A percentile compares a stretch with the other conserved stretches of the same genome.
Evolutionary conservation across 441 rosid species (phyloP).

Genomic region (Eruca vesicaria): DNA sequence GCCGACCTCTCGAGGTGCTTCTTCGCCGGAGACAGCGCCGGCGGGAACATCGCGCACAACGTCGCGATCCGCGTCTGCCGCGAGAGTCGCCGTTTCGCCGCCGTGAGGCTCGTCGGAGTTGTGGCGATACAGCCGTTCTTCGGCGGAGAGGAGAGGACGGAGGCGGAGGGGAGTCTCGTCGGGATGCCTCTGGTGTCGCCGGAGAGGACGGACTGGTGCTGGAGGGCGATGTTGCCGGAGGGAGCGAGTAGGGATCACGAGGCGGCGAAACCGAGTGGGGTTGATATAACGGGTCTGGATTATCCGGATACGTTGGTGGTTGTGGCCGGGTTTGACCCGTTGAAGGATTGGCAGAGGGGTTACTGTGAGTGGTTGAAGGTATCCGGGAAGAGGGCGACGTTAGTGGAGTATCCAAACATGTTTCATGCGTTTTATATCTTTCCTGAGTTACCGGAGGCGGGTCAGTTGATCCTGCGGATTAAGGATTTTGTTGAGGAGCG

Average conservation of each 20-base stretch:
- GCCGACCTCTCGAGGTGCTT: slow-evolving; percentile 62
- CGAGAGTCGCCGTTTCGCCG: neutral
- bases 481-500: slow-evolving; percentile 48
- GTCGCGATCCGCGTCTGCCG: slow-evolving; percentile 44
- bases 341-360: slow-evolving; percentile 72
- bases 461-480: slow-evolving; percentile 41
- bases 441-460: slow-evolving; percentile 59
- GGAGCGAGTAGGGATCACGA: slow-evolving; percentile 60
- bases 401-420: slow-evolving; percentile 68
- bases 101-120: slow-evolving; percentile 45
- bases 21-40: slow-evolving; percentile 77
- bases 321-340: slow-evolving; percentile 65
- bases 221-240: slow-evolving; percentile 58
- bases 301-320: slow-evolving; percentile 62
- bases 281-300: slow-evolving; percentile 42
- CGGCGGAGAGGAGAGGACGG: slow-evolving; percentile 77
- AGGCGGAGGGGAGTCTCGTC: slow-evolving; percentile 46
- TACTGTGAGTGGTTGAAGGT: slow-evolving; percentile 61
- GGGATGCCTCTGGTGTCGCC: slow-evolving; percentile 40
- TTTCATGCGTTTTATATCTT: slow-evolving; percentile 66
- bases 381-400: slow-evolving; percentile 50
- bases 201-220: slow-evolving; percentile 52
- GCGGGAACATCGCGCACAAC: slow-evolving; percentile 74
- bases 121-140: slow-evolving; percentile 72
- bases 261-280: slow-evolving; percentile 55